Evolutionary conservation across 352 stramenopile genomes (phyloP), one percentile per base, ranked within the genome.

Genomic region (Pythium periplocum): DNA sequence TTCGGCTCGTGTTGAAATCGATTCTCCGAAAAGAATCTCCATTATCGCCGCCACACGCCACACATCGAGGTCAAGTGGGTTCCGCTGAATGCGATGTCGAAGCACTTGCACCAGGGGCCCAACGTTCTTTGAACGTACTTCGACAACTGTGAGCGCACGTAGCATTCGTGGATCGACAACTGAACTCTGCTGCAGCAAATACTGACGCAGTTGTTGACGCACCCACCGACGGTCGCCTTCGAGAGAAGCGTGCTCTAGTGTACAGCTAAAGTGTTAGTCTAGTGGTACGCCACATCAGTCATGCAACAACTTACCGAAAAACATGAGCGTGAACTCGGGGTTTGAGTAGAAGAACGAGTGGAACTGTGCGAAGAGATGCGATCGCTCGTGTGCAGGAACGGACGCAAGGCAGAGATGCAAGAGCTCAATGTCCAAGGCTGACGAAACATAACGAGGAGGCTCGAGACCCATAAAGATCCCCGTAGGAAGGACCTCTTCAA

Each of bases 11-110:
- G 30, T 10, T 0, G 17, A 26, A 26, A 26, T 26, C 17, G 17
- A 26, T 26, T 26, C 55, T 4, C 80, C 80, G 65, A 87, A 76
- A 4, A 87, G 39, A 48, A 88, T 67, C 45, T 91, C 80, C 46
- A 88, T 48, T 6, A 48, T 62, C 11, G 80, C 6, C 35, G 78
- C 51, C 39, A 91, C 55, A 6, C 62, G 61, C 80, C 80, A 91
- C 39, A 55, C 32, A 9, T 6, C n/a, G 2, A 34, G 4, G 34
- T 68, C 46, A 10, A 68, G 17, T 6, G 45, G 44, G 45, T 68
- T 56, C 4, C 33, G 4, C 10, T 51, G 43, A 4, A 59, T 26
- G 4, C 47, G 60, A 43, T 60, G 54, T 30, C 32, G 12, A 6
- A 68, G 45, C 8, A 58, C 32, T 1, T 53, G 30, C 4, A 32